Conservation (phyloP, 2,329 filamentous ascomycete species). For the Verticillium dahliae region DNA sequence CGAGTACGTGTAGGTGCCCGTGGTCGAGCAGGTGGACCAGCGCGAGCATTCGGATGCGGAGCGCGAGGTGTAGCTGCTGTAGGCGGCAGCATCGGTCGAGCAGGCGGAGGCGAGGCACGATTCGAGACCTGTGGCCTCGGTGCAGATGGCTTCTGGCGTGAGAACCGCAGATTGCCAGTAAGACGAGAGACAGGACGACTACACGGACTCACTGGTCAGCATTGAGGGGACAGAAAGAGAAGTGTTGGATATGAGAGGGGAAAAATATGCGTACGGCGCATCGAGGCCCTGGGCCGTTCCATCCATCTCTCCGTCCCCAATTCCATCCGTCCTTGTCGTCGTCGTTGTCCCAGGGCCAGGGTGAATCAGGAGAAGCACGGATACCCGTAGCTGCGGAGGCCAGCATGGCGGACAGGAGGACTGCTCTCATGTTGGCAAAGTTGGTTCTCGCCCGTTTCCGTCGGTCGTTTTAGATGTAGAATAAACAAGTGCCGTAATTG, state of each 20-base stretch:
- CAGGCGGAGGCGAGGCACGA: conserved; percentile 15
- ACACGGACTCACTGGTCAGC: not conserved
- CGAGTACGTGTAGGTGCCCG: conserved; percentile 18
- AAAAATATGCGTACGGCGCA: not conserved
- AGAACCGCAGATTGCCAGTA: conserved; percentile 16
- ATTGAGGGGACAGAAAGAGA: too few relatives aligned
- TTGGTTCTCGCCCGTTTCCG: too few relatives aligned
- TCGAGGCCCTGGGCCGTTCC: not conserved
- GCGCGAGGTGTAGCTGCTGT: conserved; percentile 12
- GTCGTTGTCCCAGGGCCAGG: not conserved
- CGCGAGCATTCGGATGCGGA: conserved; percentile 15
- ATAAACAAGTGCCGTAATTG: too few relatives aligned
- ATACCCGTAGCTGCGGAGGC: not conserved
- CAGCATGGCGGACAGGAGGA: not conserved
- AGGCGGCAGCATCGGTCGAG: conserved; percentile 11
- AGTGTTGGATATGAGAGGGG: not conserved
- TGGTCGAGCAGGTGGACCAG: conserved; percentile 12
- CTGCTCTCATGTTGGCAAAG: not conserved
- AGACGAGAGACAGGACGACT: conserved; percentile 15
- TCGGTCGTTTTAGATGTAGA: too few relatives aligned
- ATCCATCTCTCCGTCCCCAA: not conserved
- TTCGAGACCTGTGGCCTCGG: conserved; percentile 7
- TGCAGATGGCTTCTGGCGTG: conserved; percentile 15
- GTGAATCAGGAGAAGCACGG: not conserved
- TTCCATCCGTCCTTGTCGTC: not conserved